These are phyloP conservation scores for Suhomyces panamericanus DNA, from an alignment of 1,139 yeast genomes.

Conservation along the genomic window DNA sequence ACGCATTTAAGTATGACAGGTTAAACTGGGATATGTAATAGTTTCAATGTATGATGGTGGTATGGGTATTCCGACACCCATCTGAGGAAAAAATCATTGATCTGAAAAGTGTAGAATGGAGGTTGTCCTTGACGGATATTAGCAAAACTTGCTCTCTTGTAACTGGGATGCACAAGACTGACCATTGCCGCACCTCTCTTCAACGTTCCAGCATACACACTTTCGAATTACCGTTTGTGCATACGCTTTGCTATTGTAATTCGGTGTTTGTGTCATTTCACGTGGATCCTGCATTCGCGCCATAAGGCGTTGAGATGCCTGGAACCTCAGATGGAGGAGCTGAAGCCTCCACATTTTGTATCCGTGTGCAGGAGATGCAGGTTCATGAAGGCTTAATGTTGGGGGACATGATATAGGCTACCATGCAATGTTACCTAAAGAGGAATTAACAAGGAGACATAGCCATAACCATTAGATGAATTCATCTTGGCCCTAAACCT, in stretches of 20 bases:
- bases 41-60: too few relatives aligned
- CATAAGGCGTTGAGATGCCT: background rate
- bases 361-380: background rate
- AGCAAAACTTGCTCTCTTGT: background rate
- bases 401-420: background rate
- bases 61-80: too few relatives aligned
- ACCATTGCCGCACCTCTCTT: slow-evolving; percentile 1
- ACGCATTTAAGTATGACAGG: background rate
- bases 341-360: background rate
- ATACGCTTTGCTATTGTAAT: background rate
- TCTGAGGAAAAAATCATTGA: too few relatives aligned
- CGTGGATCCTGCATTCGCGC: background rate
- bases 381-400: background rate
- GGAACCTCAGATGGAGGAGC: background rate
- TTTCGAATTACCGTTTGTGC: background rate
- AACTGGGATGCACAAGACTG: background rate
- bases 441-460: background rate
- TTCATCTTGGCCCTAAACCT: background rate
- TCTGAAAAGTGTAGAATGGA: too few relatives aligned
- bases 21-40: background rate
- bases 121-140: background rate
- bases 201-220: background rate
- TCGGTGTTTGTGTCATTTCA: background rate
- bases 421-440: background rate
- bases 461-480: background rate